Evolutionary conservation across 768 basidiomycete species (phyloP).

Genomic region (Rhodocollybia butyracea): DNA sequence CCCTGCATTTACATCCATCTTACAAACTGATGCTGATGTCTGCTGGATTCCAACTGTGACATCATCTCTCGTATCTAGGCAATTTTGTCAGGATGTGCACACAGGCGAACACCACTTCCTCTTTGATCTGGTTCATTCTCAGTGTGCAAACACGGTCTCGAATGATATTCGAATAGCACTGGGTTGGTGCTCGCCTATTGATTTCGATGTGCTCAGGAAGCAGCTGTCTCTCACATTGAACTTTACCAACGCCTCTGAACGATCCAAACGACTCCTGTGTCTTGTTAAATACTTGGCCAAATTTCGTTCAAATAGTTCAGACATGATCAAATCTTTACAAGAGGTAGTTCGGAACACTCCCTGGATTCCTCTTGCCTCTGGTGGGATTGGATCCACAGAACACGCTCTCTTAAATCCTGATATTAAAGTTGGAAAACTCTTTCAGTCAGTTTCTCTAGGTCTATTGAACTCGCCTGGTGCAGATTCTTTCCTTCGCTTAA

Average conservation of each 20-base stretch:
- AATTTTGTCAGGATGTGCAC: slow-evolving; percentile 27
- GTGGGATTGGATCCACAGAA: background rate
- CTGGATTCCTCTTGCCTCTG: slow-evolving; percentile 35
- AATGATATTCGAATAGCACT: slow-evolving; percentile 27
- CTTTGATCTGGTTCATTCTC: slow-evolving; percentile 37
- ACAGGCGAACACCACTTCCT: slow-evolving; percentile 27
- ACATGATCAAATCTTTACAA: slow-evolving; percentile 17
- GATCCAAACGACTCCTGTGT: background rate
- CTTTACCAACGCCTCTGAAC: background rate
- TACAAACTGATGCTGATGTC: slow-evolving; percentile 8
- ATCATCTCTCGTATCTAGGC: slow-evolving; percentile 15
- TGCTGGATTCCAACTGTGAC: slow-evolving; percentile 37
- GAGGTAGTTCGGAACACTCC: slow-evolving; percentile 10
- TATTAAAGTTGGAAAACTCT: background rate
- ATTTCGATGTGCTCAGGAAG: slow-evolving; percentile 23
- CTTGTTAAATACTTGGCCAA: background rate
- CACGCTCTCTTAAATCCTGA: background rate
- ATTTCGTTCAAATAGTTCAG: background rate
- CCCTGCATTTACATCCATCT: slow-evolving; percentile 14
- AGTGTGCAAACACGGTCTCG: slow-evolving; percentile 20
- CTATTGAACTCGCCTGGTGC: background rate
- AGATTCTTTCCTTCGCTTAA: background rate
- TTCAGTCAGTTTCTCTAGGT: background rate
- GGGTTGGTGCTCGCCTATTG: slow-evolving; percentile 37
- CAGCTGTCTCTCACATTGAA: slow-evolving; percentile 25